Base-by-base conservation (phyloP, 2,329 filamentous ascomycete genomes). In the Diplocarpon mali region DNA sequence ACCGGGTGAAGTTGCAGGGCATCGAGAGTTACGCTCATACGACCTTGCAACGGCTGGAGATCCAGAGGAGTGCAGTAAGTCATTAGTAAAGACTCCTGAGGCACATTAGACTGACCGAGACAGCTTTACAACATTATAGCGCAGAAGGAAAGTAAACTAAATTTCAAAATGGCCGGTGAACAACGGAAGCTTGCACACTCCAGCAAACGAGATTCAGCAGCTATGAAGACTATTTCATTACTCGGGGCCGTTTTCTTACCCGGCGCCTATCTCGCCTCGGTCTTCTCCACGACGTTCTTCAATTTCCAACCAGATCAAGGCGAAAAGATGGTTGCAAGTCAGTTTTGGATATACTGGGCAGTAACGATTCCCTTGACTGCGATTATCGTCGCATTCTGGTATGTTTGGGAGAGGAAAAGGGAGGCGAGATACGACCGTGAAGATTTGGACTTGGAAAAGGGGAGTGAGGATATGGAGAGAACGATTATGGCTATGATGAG, bases 261-360 rank as follows among this genome's bases (percentile, higher is more conserved):
- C 0, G 76, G 75, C 1, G 78, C 76, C 0, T 78, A 73, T 52
- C 67, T 81, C 10, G 70, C 76, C 5, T 80, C 76, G 0, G 66
- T 81, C 28, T 80, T 81, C 52, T 73, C 71, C 65, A 81, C 79
- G 75, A 74, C 74, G 0, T 81, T 81, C 59, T 81, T 81, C 64
- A 70, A 80, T 62, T 80, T 79, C 52, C 69, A 70, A 32, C 30
- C 39, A 10, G 35, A 42, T 10, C 3, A 24, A 2, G 34, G 35
- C 5, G 17, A 16, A 3, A 24, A 37, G 3, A 41, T 38, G 17
- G 46, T 79, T 12, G 72, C 72, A 8, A 58, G 65, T 14, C 61
- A 69, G 41, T 65, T 80, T 15, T 81, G 76, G 76, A 70, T 81
- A 45, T 81, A 80, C 63, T 80, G 80, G 51, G 73, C 65, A 51